These are phyloP conservation scores for Naumovozyma dairenensis DNA, from an alignment of 805 yeast genomes.

Conservation along the genomic window DNA sequence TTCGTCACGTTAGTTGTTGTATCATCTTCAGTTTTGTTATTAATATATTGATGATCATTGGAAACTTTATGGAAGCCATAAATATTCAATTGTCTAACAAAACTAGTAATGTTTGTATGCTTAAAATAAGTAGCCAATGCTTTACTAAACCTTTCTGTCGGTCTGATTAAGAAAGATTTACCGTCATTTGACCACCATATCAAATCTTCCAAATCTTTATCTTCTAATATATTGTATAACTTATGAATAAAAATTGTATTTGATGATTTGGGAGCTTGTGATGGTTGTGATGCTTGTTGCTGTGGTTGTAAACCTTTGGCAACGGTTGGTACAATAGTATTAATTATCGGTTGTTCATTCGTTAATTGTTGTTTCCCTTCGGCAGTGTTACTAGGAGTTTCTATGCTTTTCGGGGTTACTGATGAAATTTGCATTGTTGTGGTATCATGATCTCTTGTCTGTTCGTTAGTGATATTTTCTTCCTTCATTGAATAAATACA, in stretches of 20 bases:
- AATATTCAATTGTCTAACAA: slow-evolving; percentile 72
- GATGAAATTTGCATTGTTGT: too few species aligned
- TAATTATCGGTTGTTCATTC: background rate
- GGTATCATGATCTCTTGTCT: too few species aligned
- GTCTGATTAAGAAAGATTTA: slow-evolving; percentile 69
- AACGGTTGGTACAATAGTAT: background rate
- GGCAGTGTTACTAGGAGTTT: too few species aligned
- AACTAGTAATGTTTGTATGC: slow-evolving; percentile 71
- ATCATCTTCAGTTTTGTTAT: background rate
- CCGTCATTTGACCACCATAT: slow-evolving; percentile 76
- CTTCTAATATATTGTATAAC: slow-evolving; percentile 84
- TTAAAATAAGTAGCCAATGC: slow-evolving; percentile 59
- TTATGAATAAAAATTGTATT: slow-evolving; percentile 76
- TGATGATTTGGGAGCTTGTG: slow-evolving; percentile 2
- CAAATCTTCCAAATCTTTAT: slow-evolving; percentile 54
- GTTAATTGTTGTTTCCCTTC: too few species aligned
- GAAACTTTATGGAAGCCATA: slow-evolving; percentile 71
- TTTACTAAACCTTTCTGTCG: slow-evolving; percentile 79
- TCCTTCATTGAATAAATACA: too few species aligned
- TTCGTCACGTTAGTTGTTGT: background rate
- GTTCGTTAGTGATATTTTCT: too few species aligned
- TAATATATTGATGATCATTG: slow-evolving; percentile 5
- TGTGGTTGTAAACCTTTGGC: too few species aligned
- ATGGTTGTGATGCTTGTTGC: slow-evolving; percentile 2
- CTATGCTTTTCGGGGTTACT: too few species aligned